Conservation (phyloP, 2,329 filamentous ascomycete genomes). For the Penicillium polonicum region DNA sequence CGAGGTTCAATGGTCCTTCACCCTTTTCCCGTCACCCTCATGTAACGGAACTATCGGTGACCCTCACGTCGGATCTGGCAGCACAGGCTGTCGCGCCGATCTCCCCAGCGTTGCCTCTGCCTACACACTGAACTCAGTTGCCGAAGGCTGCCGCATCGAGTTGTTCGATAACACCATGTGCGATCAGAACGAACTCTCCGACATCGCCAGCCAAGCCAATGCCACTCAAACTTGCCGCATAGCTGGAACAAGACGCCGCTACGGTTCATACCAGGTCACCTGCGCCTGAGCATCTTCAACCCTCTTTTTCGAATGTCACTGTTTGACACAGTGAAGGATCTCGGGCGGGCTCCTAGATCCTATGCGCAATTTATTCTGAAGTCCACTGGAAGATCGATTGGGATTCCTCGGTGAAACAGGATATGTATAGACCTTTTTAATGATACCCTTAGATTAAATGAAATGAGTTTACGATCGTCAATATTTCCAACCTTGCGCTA, state of each 20-base stretch:
- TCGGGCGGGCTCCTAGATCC: not conserved
- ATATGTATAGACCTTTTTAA: constrained; percentile 8
- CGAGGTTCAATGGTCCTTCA: constrained; percentile 24
- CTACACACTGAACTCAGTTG: constrained; percentile 18
- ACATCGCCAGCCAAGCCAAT: constrained; percentile 14
- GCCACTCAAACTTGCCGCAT: constrained; percentile 14
- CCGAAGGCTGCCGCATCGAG: constrained; percentile 22
- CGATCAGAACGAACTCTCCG: constrained; percentile 19
- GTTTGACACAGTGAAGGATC: not conserved
- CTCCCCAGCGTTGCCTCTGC: constrained; percentile 21
- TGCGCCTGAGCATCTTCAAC: constrained; percentile 8
- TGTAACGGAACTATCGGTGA: constrained; percentile 18
- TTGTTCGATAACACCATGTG: constrained; percentile 30
- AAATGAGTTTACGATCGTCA: constrained; percentile 6
- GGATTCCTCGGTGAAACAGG: not conserved
- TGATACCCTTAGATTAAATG: constrained; percentile 12
- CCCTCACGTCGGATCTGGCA: constrained; percentile 19
- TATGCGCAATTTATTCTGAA: not conserved
- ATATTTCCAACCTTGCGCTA: not conserved
- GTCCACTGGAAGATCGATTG: not conserved
- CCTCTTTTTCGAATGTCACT: not conserved
- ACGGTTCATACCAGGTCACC: constrained; percentile 25
- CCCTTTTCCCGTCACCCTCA: constrained; percentile 18
- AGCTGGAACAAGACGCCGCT: constrained; percentile 12
- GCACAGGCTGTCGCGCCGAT: constrained; percentile 26